Evolutionary conservation across 495 filamentous ascomycete genomes (phyloP).

Genomic region (Penicillium egyptiacum): DNA sequence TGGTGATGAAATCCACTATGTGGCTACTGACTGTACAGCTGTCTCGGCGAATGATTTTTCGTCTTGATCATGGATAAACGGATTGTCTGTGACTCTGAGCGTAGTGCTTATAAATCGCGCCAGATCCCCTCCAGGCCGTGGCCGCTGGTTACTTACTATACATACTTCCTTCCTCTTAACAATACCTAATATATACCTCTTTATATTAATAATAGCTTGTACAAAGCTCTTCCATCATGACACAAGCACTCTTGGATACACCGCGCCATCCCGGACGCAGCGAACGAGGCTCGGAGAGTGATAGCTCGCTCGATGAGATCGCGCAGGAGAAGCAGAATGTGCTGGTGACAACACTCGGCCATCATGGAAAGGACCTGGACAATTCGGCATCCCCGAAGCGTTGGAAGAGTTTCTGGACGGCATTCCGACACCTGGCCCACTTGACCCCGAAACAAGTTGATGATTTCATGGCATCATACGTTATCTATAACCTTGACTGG

Average conservation of each 20-base stretch:
- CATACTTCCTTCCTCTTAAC: background rate
- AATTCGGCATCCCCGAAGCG: constrained; percentile 54
- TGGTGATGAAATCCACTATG: constrained; percentile 31
- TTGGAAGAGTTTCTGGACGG: constrained; percentile 53
- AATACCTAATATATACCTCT: background rate
- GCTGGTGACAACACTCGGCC: constrained; percentile 21
- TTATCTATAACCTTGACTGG: constrained; percentile 68
- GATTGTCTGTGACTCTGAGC: constrained; percentile 13
- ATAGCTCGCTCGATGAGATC: constrained; percentile 43
- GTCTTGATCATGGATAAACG: constrained; percentile 22
- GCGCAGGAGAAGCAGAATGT: constrained; percentile 41
- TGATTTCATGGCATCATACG: constrained; percentile 65
- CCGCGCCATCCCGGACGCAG: constrained; percentile 25
- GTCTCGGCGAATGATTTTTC: constrained; percentile 21
- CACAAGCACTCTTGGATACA: constrained; percentile 24
- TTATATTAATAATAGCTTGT: constrained; percentile 5
- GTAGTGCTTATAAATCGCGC: constrained; percentile 32
- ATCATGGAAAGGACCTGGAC: constrained; percentile 36
- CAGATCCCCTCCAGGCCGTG: constrained; percentile 11
- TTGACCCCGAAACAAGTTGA: constrained; percentile 60
- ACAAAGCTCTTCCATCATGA: constrained; percentile 16
- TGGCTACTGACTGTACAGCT: constrained; percentile 20
- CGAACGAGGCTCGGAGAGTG: constrained; percentile 43
- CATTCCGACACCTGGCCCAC: constrained; percentile 57
- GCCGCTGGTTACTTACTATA: background rate